Evolutionary conservation across 2,329 filamentous ascomycete genomes (phyloP), one percentile per base, ranked within the genome.

Genomic region (Talaromyces atroroseus): DNA sequence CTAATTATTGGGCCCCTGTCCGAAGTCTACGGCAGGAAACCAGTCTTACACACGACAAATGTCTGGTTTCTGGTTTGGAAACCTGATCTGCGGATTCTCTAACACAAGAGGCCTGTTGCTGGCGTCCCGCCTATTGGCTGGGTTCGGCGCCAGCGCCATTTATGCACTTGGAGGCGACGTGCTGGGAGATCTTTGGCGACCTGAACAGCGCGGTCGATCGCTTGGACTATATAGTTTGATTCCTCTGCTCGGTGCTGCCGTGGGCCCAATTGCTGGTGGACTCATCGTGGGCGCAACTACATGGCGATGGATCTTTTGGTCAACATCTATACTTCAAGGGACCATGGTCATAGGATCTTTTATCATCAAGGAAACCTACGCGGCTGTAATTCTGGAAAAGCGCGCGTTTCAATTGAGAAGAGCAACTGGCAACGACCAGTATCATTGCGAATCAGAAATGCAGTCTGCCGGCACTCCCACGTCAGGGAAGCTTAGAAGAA

Each of bases 211-310:
- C 62, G 83, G 83, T 6, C 74, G 72, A 56, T 81, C 82, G 2
- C 78, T 85, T 50, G 78, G 77, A 1, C 73, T 84, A n/a, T 85
- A 84, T 68, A 77, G 74, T 32, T 73, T 85, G 2, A 78, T 84
- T n/a, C 67, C 66, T 44, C 20, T 44, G 16, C 63, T 67, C 16
- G 65, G 64, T 40, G 64, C 64, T 44, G 7, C 80, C 1, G 72
- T 85, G 18, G 84, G 83, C 0, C 84, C 83, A 1, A 80, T 86
- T 2, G 76, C 78, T 1, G 83, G 82, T 21, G 82, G 80, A 2
- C 85, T 82, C 65, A 80, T 86, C 18, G 75, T 81, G 1, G 71
- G 83, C 61, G 62, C 63, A 24, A 65, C 65, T 11, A 63, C 59
- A 45, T 62, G 64, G 62, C 21, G 63, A 60, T 59, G 65, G 64